Evolutionary conservation across 1,139 yeast genomes (phyloP).

Genomic region (Zygosaccharomyces pseudobailii): DNA sequence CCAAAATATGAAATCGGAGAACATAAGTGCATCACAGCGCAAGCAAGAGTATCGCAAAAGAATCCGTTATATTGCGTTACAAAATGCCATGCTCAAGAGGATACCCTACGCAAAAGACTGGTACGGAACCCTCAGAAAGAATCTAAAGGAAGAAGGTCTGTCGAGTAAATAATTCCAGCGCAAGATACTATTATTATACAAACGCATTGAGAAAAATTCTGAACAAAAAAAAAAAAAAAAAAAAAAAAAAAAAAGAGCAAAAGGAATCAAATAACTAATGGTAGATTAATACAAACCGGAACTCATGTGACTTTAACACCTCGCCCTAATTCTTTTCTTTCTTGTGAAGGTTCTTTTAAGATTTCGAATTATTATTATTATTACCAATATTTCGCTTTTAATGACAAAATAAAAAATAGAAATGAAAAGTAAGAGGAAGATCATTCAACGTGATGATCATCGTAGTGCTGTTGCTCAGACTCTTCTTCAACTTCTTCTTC

Average conservation of each 20-base stretch:
- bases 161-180: slow-evolving; percentile 1
- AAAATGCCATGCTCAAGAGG: slow-evolving; percentile 22
- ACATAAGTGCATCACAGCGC: slow-evolving; percentile 5
- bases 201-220: not conserved
- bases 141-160: slow-evolving; percentile 15
- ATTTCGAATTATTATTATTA: not conserved
- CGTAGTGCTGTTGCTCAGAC: not conserved
- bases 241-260: slow-evolving; percentile 6
- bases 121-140: slow-evolving; percentile 20
- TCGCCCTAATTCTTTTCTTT: not conserved
- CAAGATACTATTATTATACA: not conserved
- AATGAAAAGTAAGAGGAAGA: not conserved
- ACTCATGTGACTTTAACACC: not conserved
- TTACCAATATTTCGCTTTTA: not conserved
- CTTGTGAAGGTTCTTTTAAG: not conserved
- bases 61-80: slow-evolving; percentile 23
- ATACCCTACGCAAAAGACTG: slow-evolving; percentile 23
- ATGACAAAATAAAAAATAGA: not conserved
- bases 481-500: not conserved
- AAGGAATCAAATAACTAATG: slow-evolving; percentile 1
- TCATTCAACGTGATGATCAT: not conserved
- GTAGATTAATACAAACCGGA: slow-evolving; percentile 11
- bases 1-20: not conserved
- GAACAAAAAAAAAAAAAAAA: slow-evolving; percentile 1
- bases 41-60: slow-evolving; percentile 20